Conservation (phyloP, 805 yeast genomes). For the Candida silvicultrix region DNA sequence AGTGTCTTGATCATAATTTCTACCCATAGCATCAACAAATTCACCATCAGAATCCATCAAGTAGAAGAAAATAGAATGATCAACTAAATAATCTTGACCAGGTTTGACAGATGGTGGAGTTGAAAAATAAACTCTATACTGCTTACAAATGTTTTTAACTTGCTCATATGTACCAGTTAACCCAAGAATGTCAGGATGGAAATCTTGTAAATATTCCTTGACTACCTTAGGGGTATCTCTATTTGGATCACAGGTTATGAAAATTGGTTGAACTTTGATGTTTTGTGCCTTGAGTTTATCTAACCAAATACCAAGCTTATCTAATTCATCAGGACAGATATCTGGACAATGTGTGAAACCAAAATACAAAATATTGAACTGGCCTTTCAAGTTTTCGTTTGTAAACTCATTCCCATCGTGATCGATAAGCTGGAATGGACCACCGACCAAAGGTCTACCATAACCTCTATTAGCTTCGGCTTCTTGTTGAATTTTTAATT, state of each 20-base stretch:
- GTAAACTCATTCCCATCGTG: conserved; percentile 69
- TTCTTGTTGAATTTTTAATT: conserved; percentile 65
- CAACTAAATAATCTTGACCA: conserved; percentile 94
- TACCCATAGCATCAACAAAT: conserved; percentile 90
- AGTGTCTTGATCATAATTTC: conserved; percentile 75
- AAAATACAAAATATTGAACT: conserved; percentile 82
- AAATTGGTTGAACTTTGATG: conserved; percentile 72
- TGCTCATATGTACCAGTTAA: conserved; percentile 87
- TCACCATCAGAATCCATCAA: conserved; percentile 98
- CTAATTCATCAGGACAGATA: conserved; percentile 97
- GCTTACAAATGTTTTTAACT: conserved; percentile 79
- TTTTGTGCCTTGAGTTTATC: conserved; percentile 52
- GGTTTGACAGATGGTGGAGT: conserved; percentile 93
- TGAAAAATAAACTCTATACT: conserved; percentile 92
- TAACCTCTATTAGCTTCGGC: conserved; percentile 82
- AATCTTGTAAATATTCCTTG: conserved; percentile 77
- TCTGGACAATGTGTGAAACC: conserved; percentile 99
- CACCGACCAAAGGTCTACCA: conserved; percentile 93
- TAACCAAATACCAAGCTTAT: conserved; percentile 70
- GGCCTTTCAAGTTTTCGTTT: conserved; percentile 66
- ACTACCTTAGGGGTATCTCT: conserved; percentile 86
- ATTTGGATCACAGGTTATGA: conserved; percentile 95
- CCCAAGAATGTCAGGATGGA: conserved; percentile 86
- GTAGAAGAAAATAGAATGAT: conserved; percentile 95
- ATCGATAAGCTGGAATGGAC: conserved; percentile 73